Evolutionary conservation across 257 asterid species (phyloP).

Genomic region (Ocimum tenuiflorum): DNA sequence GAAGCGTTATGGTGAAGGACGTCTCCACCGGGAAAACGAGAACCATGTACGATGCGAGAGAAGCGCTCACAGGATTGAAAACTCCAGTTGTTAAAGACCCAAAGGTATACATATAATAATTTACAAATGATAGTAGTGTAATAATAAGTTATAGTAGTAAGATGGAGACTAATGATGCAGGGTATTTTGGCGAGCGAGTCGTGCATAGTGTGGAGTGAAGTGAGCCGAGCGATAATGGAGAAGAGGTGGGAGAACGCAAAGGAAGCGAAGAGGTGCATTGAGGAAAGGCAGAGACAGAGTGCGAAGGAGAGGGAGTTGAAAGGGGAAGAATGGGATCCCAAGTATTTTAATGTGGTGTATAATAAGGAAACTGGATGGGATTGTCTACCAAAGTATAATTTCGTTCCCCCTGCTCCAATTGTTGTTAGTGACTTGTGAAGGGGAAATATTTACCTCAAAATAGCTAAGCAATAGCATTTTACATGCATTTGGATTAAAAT

Average conservation of each 20-base stretch:
- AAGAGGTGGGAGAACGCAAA: slow-evolving; percentile 66
- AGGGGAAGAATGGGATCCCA: slow-evolving; percentile 50
- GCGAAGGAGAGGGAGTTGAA: slow-evolving; percentile 36
- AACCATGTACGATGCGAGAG: slow-evolving; percentile 56
- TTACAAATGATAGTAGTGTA: too few relatives aligned
- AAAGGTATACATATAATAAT: slow-evolving; percentile 27
- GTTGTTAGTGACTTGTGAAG: slow-evolving; percentile 39
- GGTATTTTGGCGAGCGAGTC: slow-evolving; percentile 44
- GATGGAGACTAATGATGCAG: background rate
- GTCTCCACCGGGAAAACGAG: slow-evolving; percentile 34
- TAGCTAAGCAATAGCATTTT: too few relatives aligned
- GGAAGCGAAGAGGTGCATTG: slow-evolving; percentile 48
- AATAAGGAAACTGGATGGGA: slow-evolving; percentile 65
- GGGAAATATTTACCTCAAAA: too few relatives aligned
- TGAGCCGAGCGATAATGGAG: slow-evolving; percentile 45
- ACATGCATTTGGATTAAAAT: too few relatives aligned
- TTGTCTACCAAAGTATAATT: slow-evolving; percentile 37
- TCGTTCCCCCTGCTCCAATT: slow-evolving; percentile 64
- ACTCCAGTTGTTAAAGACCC: slow-evolving; percentile 56
- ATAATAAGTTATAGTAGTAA: too few relatives aligned
- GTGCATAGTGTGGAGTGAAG: slow-evolving; percentile 58
- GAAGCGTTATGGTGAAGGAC: slow-evolving; percentile 49
- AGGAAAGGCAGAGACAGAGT: slow-evolving; percentile 56
- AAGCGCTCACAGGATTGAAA: slow-evolving; percentile 47
- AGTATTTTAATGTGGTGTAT: slow-evolving; percentile 43